These are phyloP conservation scores for Boechera divaricarpa DNA, from an alignment of 345 rosid genomes.

Conservation along the genomic window DNA sequence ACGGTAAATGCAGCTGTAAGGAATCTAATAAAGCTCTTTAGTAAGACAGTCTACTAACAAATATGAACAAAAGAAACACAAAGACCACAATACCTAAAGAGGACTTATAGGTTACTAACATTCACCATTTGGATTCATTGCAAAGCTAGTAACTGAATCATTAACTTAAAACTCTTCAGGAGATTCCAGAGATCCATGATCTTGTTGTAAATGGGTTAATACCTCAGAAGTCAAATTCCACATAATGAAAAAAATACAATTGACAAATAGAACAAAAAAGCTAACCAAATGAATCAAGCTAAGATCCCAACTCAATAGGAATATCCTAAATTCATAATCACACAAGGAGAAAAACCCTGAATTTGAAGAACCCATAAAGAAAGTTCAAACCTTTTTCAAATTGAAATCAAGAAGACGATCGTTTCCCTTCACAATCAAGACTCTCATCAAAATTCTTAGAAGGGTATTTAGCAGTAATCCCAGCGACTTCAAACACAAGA, in stretches of 20 bases:
- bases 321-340: constrained; percentile 11
- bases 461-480: constrained; percentile 74
- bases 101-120: background rate
- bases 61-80: background rate
- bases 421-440: constrained; percentile 71
- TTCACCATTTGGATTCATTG: background rate
- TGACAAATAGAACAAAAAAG: background rate
- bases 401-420: constrained; percentile 53
- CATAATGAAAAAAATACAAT: background rate
- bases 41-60: background rate
- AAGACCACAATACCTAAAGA: background rate
- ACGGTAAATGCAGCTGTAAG: background rate
- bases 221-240: background rate
- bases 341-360: background rate
- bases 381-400: constrained; percentile 15
- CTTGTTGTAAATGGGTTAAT: background rate
- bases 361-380: background rate
- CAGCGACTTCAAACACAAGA: constrained; percentile 80
- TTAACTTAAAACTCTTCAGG: background rate
- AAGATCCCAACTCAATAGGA: constrained; percentile 6
- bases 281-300: background rate
- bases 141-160: background rate
- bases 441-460: constrained; percentile 71
- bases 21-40: background rate
- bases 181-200: background rate